phyloP scores from a whole-genome alignment of 108 stramenopile species.

The Cylindrotheca fusiformis region DNA sequence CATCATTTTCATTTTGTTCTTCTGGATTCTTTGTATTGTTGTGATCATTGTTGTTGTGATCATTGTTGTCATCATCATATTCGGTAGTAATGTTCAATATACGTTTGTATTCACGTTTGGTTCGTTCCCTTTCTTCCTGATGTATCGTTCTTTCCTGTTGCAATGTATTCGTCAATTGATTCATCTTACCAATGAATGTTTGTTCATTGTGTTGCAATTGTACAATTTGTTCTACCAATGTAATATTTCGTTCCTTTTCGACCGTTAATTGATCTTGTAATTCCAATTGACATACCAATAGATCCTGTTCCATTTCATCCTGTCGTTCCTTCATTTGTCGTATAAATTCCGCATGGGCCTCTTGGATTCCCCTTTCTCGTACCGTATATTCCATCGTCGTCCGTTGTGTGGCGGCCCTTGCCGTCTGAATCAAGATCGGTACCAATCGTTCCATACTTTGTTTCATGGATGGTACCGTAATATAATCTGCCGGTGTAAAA shows the following conservation, averaged over 20 bases:
- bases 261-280: conserved; percentile 18
- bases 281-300: conserved; percentile 3
- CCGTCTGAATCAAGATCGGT: conserved; percentile 25
- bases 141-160: neutral
- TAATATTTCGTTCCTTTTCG: conserved; percentile 33
- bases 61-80: neutral
- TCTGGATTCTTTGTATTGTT: neutral
- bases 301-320: conserved; percentile 8
- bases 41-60: neutral
- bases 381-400: neutral
- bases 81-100: neutral
- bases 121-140: neutral
- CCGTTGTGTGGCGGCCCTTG: conserved; percentile 18
- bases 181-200: neutral
- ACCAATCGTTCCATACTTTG: conserved; percentile 15
- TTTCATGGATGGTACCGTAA: neutral
- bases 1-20: neutral
- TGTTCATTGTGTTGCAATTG: neutral
- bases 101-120: conserved; percentile 7
- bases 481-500: conserved; percentile 26
- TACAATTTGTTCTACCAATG: conserved; percentile 15
- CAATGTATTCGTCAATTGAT: neutral
- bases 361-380: conserved; percentile 6
- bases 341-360: conserved; percentile 20
- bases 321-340: conserved; percentile 17